phyloP scores from a whole-genome alignment of 805 yeast genomes.

The Hemisphaericaspora nanyangensis region DNA sequence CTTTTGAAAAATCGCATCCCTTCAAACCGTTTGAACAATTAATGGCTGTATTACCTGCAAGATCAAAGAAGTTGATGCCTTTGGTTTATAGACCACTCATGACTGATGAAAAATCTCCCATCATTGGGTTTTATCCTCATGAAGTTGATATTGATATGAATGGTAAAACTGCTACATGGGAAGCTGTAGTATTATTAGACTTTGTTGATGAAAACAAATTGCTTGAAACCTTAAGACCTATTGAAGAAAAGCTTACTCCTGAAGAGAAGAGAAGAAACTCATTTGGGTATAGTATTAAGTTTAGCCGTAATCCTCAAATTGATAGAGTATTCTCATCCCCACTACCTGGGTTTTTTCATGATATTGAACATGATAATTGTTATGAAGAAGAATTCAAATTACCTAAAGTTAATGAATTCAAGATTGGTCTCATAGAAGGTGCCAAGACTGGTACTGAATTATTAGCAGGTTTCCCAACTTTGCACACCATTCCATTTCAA shows the following conservation, averaged over 20 bases:
- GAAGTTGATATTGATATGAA: slow-evolving; percentile 86
- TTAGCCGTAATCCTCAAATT: slow-evolving; percentile 72
- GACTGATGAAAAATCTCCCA: slow-evolving; percentile 83
- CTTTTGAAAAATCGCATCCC: slow-evolving; percentile 70
- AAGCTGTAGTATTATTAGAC: slow-evolving; percentile 88
- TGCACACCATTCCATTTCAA: slow-evolving; percentile 63
- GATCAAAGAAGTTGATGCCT: slow-evolving; percentile 81
- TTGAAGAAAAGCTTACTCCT: slow-evolving; percentile 55
- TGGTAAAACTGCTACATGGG: slow-evolving; percentile 97
- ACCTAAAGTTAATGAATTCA: slow-evolving; percentile 44
- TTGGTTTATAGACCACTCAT: slow-evolving; percentile 71
- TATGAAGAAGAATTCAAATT: slow-evolving; percentile 53
- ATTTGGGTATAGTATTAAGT: slow-evolving; percentile 66
- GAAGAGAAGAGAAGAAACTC: slow-evolving; percentile 74
- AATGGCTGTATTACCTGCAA: slow-evolving; percentile 95
- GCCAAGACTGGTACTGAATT: slow-evolving; percentile 68
- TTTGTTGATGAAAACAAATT: slow-evolving; percentile 85
- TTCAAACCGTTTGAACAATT: slow-evolving; percentile 92
- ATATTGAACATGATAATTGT: slow-evolving; percentile 78
- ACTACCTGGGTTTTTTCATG: slow-evolving; percentile 69
- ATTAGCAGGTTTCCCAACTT: slow-evolving; percentile 87
- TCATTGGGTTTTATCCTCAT: slow-evolving; percentile 84
- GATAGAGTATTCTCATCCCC: slow-evolving; percentile 70
- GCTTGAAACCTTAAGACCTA: slow-evolving; percentile 66
- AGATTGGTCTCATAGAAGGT: slow-evolving; percentile 59